Evolutionary conservation across 768 basidiomycete genomes (phyloP).

Genomic region (Mycena chlorophos): DNA sequence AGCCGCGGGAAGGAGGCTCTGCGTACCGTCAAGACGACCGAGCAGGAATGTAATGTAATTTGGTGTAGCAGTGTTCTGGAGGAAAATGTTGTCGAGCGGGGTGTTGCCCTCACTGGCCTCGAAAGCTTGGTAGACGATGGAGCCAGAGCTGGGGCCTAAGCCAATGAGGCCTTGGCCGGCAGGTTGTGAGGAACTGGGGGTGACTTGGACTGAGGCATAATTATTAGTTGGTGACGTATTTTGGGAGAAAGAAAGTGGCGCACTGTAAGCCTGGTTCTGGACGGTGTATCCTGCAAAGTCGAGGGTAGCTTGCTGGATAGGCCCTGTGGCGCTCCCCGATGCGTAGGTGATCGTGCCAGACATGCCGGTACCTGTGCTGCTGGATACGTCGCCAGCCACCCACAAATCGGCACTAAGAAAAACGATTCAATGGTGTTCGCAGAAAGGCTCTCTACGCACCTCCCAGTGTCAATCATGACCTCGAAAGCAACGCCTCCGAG

Average conservation of each 20-base stretch:
- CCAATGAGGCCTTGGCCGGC: slow-evolving; percentile 75
- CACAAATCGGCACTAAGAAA: slow-evolving; percentile 68
- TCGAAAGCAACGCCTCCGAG: slow-evolving; percentile 57
- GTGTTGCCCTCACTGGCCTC: slow-evolving; percentile 50
- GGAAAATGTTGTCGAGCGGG: slow-evolving; percentile 65
- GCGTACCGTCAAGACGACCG: slow-evolving; percentile 44
- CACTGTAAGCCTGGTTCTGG: slow-evolving; percentile 66
- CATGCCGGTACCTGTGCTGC: slow-evolving; percentile 56
- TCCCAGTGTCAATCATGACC: slow-evolving; percentile 78
- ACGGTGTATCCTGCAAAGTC: slow-evolving; percentile 59
- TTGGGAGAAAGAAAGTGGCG: slow-evolving; percentile 24
- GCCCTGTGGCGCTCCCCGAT: slow-evolving; percentile 64
- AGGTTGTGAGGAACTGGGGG: slow-evolving; percentile 56
- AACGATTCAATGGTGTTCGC: too few species aligned
- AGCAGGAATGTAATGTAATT: slow-evolving; percentile 74
- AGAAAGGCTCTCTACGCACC: slow-evolving; percentile 50
- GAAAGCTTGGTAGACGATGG: slow-evolving; percentile 59
- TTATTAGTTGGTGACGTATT: neutral
- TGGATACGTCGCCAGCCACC: slow-evolving; percentile 54
- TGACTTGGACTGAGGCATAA: slow-evolving; percentile 40
- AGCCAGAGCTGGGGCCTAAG: slow-evolving; percentile 75
- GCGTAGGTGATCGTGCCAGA: slow-evolving; percentile 63
- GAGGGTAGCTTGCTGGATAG: slow-evolving; percentile 53
- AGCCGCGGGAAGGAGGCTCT: too few species aligned
- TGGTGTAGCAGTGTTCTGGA: slow-evolving; percentile 50